These are phyloP conservation scores for Calonectria pseudoreteaudii DNA, from an alignment of 2,329 filamentous ascomycete species.

Conservation along the genomic window DNA sequence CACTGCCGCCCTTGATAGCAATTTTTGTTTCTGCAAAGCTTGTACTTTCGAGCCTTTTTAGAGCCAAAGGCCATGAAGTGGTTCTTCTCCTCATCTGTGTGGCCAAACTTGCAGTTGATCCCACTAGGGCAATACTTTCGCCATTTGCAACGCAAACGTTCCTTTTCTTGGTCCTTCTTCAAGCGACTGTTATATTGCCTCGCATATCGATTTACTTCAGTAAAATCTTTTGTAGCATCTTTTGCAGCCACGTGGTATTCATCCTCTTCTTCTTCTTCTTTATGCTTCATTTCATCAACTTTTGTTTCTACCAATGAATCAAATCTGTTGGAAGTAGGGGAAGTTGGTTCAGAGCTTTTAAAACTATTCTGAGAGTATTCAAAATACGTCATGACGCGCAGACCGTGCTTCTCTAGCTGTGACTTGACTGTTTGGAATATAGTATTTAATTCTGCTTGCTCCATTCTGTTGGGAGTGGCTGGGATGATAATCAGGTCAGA, in stretches of 20 bases:
- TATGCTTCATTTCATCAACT: not conserved
- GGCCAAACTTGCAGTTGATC: not conserved
- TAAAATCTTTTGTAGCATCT: not conserved
- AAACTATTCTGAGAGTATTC: not conserved
- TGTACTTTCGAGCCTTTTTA: not conserved
- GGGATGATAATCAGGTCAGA: not conserved
- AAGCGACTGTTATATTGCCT: not conserved
- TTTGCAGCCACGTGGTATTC: not conserved
- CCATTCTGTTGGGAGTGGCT: not conserved
- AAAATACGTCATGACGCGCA: conserved; percentile 1
- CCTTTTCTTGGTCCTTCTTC: conserved; percentile 3
- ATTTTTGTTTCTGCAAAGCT: conserved; percentile 1
- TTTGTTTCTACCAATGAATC: not conserved
- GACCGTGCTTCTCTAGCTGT: not conserved
- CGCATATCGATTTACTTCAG: not conserved
- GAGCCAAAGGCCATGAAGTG: not conserved
- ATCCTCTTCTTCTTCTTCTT: too few relatives aligned
- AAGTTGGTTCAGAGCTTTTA: not conserved
- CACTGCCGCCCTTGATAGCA: not conserved
- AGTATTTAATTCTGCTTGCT: not conserved
- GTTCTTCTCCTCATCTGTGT: not conserved
- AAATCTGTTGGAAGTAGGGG: not conserved
- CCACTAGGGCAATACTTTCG: not conserved
- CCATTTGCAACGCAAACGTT: conserved; percentile 1
- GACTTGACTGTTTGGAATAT: not conserved